Evolutionary conservation across 768 basidiomycete species (phyloP), one percentile per base, ranked within the genome.

Genomic region (Mycena galopus): DNA sequence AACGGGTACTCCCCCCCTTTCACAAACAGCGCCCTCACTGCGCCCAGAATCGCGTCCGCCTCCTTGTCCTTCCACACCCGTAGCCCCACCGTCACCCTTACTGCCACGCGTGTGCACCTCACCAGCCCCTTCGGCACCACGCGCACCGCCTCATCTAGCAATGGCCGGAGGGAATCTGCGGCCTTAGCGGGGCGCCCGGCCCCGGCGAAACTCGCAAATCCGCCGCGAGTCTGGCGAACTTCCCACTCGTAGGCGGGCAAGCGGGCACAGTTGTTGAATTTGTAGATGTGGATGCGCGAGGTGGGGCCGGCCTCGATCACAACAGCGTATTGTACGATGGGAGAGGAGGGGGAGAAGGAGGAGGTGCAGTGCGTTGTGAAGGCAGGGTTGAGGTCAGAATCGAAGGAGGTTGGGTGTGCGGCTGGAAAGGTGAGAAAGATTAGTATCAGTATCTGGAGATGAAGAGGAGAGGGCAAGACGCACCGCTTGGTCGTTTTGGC

Each of bases 271-370:
- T 96, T 92, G 88, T 97, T 88, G 90, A 99, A 98, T 80, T 98
- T 99, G 92, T 99, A 99, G 35, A 99, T 88, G 87, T 99, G 98
- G 78, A 99, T 96, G 21, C 98, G 91, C 0, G 97, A 98, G 23
- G 96, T 98, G 21, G 97, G 98, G 27, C 98, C 98, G 0, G 98
- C 97, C 81, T 99, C 98, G 83, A 99, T 94, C 92, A 98, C 98
- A 77, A 99, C 89, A 0, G 96, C 96, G 81, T 94, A 99, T 80
- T 96, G 95, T 16, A 97, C 93, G 68, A 97, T 85, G 0, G 88
- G 87, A 59, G 85, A 78, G 62, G 81, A 77, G 1, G 87, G 75
- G 17, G 81, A 82, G 80, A 90, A 81, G 0, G 95, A 89, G 0
- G 80, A 66, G 0, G 87, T 87, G 83, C 96, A 98, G 83, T 91